A percentile compares a stretch with the other conserved stretches of the same genome.
These are phyloP conservation scores for Malus domestica DNA, from an alignment of 306 rosid genomes.

Conservation along the genomic window ASM211411v1 NC_041803.1:24286001-24286500, in stretches of 20 bases:
- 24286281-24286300: constrained; percentile 26
- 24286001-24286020: background rate
- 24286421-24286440: background rate
- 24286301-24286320: constrained; percentile 24
- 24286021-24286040: background rate
- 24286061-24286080: background rate
- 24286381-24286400: background rate
- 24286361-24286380: background rate
- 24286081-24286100: background rate
- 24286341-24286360: background rate
- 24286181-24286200: background rate
- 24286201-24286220: background rate
- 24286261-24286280: constrained; percentile 2
- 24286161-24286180: background rate
- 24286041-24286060: background rate
- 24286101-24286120: background rate
- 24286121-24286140: background rate
- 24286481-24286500: background rate
- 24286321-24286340: constrained; percentile 4
- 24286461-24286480: background rate
- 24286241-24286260: background rate
- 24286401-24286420: background rate
- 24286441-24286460: background rate
- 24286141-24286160: background rate
- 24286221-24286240: background rate